These are phyloP conservation scores for Harringtonia aguacate DNA, from an alignment of 2,329 filamentous ascomycete genomes.

Conservation along the genomic window DNA sequence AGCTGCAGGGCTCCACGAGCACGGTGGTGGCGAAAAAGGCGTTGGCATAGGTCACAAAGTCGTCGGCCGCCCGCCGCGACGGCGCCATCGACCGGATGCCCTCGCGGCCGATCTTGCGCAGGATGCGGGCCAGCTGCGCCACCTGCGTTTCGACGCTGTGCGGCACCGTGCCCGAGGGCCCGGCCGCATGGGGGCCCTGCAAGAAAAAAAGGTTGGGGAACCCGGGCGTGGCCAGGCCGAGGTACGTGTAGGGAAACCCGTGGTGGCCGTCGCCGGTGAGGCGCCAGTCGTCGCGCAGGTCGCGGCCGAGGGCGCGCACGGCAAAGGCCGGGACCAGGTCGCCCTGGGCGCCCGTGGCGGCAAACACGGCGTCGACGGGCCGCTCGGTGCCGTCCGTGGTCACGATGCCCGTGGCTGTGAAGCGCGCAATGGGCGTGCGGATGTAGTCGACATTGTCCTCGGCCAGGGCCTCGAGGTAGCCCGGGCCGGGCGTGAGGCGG, in stretches of 20 bases:
- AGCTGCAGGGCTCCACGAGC: slow-evolving; percentile 18
- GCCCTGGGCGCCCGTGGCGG: slow-evolving; percentile 56
- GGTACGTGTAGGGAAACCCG: slow-evolving; percentile 48
- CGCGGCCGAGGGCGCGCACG: slow-evolving; percentile 41
- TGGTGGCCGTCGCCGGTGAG: slow-evolving; percentile 10
- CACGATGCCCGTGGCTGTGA: slow-evolving; percentile 50
- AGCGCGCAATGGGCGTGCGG: slow-evolving; percentile 41
- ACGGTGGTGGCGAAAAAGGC: slow-evolving; percentile 21
- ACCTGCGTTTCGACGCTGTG: slow-evolving; percentile 12
- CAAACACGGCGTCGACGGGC: slow-evolving; percentile 55
- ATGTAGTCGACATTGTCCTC: slow-evolving; percentile 54
- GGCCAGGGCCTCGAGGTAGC: slow-evolving; percentile 54
- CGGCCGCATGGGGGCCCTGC: slow-evolving; percentile 10
- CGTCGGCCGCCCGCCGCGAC: slow-evolving; percentile 11
- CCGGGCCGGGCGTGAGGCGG: slow-evolving; percentile 53
- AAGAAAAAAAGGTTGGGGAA: slow-evolving; percentile 18
- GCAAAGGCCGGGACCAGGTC: slow-evolving; percentile 49
- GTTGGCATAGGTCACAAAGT: slow-evolving; percentile 17
- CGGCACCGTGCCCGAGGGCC: slow-evolving; percentile 10
- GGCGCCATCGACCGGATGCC: slow-evolving; percentile 26
- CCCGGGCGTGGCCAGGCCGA: slow-evolving; percentile 21
- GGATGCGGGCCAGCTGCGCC: slow-evolving; percentile 33
- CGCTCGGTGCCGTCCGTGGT: slow-evolving; percentile 45
- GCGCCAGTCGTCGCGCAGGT: slow-evolving; percentile 46
- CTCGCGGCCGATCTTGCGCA: slow-evolving; percentile 37